A percentile compares a stretch with the other conserved stretches of the same genome.
phyloP scores from a whole-genome alignment of 208 protist species.

The Trypanosoma grayi region DNA sequence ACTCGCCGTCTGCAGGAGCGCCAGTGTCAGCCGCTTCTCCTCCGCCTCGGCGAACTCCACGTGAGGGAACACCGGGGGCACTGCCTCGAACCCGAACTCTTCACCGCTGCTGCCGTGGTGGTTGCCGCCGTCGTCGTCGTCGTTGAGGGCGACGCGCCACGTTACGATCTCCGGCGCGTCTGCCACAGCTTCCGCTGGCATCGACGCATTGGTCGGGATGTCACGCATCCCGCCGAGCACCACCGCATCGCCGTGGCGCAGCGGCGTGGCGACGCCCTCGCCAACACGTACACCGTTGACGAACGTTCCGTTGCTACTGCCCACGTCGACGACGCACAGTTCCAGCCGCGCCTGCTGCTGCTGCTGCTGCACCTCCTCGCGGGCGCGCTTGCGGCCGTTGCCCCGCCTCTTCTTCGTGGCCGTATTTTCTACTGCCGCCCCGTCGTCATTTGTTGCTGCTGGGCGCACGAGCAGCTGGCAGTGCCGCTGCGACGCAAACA shows the following conservation, averaged over 20 bases:
- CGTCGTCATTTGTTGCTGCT: not conserved
- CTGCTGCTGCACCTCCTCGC: not conserved
- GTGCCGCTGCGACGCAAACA: slow-evolving; percentile 83
- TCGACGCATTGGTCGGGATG: slow-evolving; percentile 39
- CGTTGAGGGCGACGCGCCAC: slow-evolving; percentile 52
- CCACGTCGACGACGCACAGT: slow-evolving; percentile 71
- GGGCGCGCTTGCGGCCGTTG: not conserved
- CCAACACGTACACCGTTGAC: slow-evolving; percentile 67
- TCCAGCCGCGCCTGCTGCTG: slow-evolving; percentile 1
- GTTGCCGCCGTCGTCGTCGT: too few relatives aligned
- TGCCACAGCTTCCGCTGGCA: slow-evolving; percentile 47
- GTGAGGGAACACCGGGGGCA: slow-evolving; percentile 50
- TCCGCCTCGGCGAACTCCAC: slow-evolving; percentile 40
- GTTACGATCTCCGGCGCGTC: slow-evolving; percentile 66
- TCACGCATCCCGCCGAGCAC: slow-evolving; percentile 89
- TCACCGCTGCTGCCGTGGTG: too few relatives aligned
- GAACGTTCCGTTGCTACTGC: slow-evolving; percentile 90
- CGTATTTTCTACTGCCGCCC: not conserved
- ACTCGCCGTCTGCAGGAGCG: slow-evolving; percentile 35
- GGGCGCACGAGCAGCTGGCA: slow-evolving; percentile 53
- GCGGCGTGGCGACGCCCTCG: slow-evolving; percentile 34
- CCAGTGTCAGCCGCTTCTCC: slow-evolving; percentile 24
- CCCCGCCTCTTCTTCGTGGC: not conserved
- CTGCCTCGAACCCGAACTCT: slow-evolving; percentile 43
- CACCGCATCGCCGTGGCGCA: slow-evolving; percentile 60